phyloP scores from a whole-genome alignment of 2,329 filamentous ascomycete genomes.

The Talaromyces sp. region DNA sequence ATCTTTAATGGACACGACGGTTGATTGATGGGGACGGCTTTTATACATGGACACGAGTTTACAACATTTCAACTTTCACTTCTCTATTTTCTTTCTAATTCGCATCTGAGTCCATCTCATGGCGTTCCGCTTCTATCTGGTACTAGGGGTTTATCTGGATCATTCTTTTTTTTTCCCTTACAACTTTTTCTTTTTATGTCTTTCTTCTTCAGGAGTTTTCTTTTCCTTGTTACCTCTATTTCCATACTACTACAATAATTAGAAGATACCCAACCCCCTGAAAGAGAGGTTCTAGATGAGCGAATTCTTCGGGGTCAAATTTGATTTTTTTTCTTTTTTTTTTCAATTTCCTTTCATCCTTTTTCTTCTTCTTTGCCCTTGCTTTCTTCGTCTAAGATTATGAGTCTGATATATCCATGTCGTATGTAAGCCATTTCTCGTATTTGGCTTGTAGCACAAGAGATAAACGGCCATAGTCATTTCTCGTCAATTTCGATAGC shows the following conservation, averaged over 20 bases:
- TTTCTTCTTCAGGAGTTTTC: background rate
- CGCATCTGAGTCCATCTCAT: conserved; percentile 1
- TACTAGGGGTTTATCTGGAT: background rate
- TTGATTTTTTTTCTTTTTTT: conserved; percentile 6
- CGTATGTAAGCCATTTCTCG: conserved; percentile 26
- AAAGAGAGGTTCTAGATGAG: conserved; percentile 8
- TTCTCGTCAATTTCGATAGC: conserved; percentile 31
- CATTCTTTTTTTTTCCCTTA: conserved; percentile 3
- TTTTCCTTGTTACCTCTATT: background rate
- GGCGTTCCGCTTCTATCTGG: conserved; percentile 14
- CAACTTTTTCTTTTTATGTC: background rate
- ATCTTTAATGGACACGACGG: background rate
- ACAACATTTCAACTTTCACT: background rate
- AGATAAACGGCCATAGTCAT: background rate
- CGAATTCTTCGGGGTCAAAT: conserved; percentile 3
- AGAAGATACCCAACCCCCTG: conserved; percentile 16
- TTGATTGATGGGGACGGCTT: background rate
- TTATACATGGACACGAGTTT: background rate
- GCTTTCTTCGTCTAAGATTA: background rate
- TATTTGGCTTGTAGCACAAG: conserved; percentile 31
- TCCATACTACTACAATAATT: background rate
- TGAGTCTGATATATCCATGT: background rate
- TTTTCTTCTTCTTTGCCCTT: too few species aligned
- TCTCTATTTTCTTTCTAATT: conserved; percentile 19
- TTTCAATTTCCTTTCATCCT: background rate